A percentile compares a stretch with the other conserved stretches of the same genome.
Evolutionary conservation across 352 stramenopile genomes (phyloP).

Genomic region (Pythium vanterpoolii): DNA sequence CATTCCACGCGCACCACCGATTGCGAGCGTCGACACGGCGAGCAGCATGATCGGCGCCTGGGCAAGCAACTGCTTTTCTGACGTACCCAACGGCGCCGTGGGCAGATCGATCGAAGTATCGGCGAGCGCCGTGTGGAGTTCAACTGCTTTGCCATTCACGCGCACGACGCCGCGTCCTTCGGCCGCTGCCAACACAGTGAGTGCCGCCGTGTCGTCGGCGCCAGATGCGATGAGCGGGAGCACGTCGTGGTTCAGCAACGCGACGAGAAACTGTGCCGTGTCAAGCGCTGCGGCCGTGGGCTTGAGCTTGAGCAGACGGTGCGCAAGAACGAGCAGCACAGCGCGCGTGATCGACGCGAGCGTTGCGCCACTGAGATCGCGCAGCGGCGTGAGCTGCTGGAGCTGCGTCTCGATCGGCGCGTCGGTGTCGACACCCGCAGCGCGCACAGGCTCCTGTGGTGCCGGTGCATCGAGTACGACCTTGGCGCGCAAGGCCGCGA

Average conservation of each 20-base stretch:
- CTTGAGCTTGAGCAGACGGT: constrained; percentile 43
- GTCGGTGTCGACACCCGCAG: constrained; percentile 5
- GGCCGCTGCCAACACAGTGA: constrained; percentile 27
- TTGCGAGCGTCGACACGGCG: constrained; percentile 47
- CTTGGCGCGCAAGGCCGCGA: constrained; percentile 45
- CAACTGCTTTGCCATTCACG: constrained; percentile 7
- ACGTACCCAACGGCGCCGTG: constrained; percentile 27
- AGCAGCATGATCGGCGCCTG: constrained; percentile 41
- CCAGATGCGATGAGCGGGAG: constrained; percentile 30
- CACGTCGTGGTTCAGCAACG: constrained; percentile 61
- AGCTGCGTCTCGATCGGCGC: constrained; percentile 12
- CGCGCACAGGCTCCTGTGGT: constrained; percentile 1
- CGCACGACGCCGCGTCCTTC: constrained; percentile 30
- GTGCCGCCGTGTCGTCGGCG: constrained; percentile 23
- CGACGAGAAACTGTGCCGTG: constrained; percentile 42
- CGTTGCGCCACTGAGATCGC: neutral
- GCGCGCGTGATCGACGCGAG: constrained; percentile 25
- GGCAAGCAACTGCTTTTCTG: constrained; percentile 37
- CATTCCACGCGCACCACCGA: constrained; percentile 61
- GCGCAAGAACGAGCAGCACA: constrained; percentile 37
- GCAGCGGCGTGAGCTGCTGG: neutral
- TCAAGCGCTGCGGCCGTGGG: constrained; percentile 27
- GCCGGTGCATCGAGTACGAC: constrained; percentile 34
- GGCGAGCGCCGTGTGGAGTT: constrained; percentile 24
- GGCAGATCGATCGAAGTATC: constrained; percentile 36